A percentile compares a stretch with the other conserved stretches of the same genome.
Conservation (phyloP, 495 filamentous ascomycete species). For the Extremus antarcticus region DNA sequence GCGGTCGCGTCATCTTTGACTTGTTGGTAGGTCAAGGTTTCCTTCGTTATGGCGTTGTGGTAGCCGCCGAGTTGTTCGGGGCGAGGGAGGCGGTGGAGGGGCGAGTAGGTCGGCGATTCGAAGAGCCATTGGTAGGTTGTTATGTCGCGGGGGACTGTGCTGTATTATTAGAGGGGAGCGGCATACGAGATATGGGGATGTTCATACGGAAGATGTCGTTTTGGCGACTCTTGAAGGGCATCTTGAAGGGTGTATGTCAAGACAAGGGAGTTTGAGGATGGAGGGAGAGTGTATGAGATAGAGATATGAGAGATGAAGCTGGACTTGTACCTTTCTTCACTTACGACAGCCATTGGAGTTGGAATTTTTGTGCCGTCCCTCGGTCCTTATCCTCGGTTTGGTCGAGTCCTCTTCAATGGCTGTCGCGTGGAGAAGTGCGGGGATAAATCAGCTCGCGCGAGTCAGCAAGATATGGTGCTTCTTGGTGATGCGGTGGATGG, state of each 20-base stretch:
- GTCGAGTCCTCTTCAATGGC: not conserved
- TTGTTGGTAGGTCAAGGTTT: constrained; percentile 41
- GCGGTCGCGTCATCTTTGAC: constrained; percentile 42
- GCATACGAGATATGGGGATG: not conserved
- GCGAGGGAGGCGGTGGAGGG: constrained; percentile 27
- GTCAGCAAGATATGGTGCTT: too few relatives aligned
- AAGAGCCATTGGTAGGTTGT: constrained; percentile 54
- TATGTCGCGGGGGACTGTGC: constrained; percentile 39
- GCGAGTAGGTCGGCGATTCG: constrained; percentile 38
- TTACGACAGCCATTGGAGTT: too few relatives aligned
- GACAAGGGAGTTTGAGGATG: too few relatives aligned
- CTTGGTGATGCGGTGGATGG: too few relatives aligned
- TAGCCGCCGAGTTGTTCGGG: constrained; percentile 38
- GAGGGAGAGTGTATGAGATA: too few relatives aligned
- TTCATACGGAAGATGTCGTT: constrained; percentile 25
- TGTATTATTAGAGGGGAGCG: constrained; percentile 1
- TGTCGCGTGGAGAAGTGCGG: not conserved
- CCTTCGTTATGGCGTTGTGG: constrained; percentile 44
- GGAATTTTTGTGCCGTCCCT: too few relatives aligned
- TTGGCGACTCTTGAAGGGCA: constrained; percentile 34
- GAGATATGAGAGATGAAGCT: too few relatives aligned
- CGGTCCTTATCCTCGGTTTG: not conserved
- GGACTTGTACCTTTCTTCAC: too few relatives aligned
- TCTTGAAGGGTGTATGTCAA: too few relatives aligned
- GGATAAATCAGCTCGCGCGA: too few relatives aligned